phyloP scores from a whole-genome alignment of 441 rosid genomes.

The Theobroma grandiflorum region DNA sequence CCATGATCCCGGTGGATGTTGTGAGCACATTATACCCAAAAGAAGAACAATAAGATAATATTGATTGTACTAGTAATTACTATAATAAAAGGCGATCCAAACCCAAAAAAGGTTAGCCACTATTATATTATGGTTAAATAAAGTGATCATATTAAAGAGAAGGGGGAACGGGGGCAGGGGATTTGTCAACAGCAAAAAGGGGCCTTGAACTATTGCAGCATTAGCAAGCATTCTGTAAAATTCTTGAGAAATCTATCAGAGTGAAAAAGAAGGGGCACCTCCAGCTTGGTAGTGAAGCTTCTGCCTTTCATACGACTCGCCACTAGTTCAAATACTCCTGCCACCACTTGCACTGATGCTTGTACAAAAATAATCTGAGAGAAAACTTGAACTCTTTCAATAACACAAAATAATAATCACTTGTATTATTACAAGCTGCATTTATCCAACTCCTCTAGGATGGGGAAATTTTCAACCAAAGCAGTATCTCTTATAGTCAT shows the following conservation, averaged over 20 bases:
- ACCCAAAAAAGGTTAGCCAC: background rate
- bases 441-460: background rate
- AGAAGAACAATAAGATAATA: background rate
- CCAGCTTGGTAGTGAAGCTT: background rate
- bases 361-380: background rate
- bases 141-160: background rate
- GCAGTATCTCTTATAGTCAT: background rate
- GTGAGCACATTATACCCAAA: background rate
- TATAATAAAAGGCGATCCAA: background rate
- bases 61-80: background rate
- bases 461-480: background rate
- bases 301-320: background rate
- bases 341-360: background rate
- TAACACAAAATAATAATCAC: background rate
- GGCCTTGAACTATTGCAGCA: background rate
- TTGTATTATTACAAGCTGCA: background rate
- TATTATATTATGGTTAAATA: background rate
- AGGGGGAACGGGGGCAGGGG: background rate
- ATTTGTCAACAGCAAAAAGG: background rate
- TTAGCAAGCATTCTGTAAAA: background rate
- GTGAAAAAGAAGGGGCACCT: background rate
- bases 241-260: background rate
- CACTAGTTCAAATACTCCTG: background rate
- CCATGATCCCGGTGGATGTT: too few species aligned
- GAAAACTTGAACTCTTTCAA: background rate